Percentiles rank a stretch among this genome's conserved stretches.
These are phyloP conservation scores for Teunomyces funiuensis DNA, from an alignment of 805 yeast genomes.

Conservation along the genomic window DNA sequence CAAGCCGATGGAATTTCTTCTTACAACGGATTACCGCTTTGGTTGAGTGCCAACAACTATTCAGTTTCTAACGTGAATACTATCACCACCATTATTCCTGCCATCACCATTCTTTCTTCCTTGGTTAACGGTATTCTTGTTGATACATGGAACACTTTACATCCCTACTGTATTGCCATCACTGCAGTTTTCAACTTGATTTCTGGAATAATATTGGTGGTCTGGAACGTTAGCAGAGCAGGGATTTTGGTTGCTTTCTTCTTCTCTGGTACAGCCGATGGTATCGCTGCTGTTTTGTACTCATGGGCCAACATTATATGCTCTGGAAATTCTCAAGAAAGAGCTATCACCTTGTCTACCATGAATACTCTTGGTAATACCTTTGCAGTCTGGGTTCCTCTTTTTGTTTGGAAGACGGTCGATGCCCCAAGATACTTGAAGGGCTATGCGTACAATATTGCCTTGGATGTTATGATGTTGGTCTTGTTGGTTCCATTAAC, in stretches of 20 bases:
- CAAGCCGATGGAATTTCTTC: slow-evolving; percentile 33
- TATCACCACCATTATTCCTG: slow-evolving; percentile 55
- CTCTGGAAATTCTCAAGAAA: slow-evolving; percentile 19
- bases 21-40: slow-evolving; percentile 22
- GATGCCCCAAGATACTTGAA: slow-evolving; percentile 22
- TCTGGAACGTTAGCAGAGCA: slow-evolving; percentile 22
- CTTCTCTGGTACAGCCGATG: slow-evolving; percentile 21
- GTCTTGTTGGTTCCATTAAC: slow-evolving; percentile 24
- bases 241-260: slow-evolving; percentile 27
- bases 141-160: slow-evolving; percentile 23
- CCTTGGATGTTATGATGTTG: slow-evolving; percentile 12
- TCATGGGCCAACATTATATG: slow-evolving; percentile 25
- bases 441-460: slow-evolving; percentile 21
- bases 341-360: slow-evolving; percentile 21
- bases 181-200: slow-evolving; percentile 16
- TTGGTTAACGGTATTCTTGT: slow-evolving; percentile 26
- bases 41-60: slow-evolving; percentile 27
- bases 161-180: slow-evolving; percentile 13
- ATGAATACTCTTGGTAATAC: slow-evolving; percentile 22
- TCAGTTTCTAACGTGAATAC: slow-evolving; percentile 47
- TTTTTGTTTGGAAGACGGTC: slow-evolving; percentile 22
- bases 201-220: slow-evolving; percentile 21
- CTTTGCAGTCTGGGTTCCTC: slow-evolving; percentile 21
- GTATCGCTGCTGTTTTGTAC: slow-evolving; percentile 23
- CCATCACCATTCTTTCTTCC: slow-evolving; percentile 33